Evolutionary conservation across 75 land plant genomes (phyloP).

Genomic region (Isoetes taiwanensis): DNA sequence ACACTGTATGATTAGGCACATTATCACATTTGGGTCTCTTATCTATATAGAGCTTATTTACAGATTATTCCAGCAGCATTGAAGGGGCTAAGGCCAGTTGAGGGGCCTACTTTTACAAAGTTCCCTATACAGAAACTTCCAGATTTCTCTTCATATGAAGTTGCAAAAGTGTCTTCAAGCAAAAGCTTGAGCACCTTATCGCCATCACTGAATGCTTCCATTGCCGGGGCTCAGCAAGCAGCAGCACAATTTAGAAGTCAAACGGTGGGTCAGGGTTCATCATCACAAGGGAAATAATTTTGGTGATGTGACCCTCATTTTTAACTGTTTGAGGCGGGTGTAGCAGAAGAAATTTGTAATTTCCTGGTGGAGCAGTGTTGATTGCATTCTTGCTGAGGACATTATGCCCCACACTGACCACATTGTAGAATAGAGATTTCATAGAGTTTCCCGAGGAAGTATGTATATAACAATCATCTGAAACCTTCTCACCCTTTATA

Average conservation of each 20-base stretch:
- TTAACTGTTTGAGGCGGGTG: no score
- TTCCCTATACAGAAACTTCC: conserved; percentile 74
- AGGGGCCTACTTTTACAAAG: conserved; percentile 50
- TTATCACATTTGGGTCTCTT: not conserved
- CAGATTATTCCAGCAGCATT: conserved; percentile 55
- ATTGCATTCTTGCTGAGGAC: no score
- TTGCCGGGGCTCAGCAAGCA: conserved; percentile 68
- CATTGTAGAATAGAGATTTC: no score
- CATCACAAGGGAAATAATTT: no score
- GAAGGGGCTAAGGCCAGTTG: conserved; percentile 48
- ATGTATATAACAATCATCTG: no score
- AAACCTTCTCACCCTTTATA: no score
- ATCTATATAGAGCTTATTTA: not conserved
- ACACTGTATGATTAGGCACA: not conserved
- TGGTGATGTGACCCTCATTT: no score
- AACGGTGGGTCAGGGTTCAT: no score
- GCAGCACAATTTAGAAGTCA: conserved; percentile 57
- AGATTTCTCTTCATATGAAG: conserved; percentile 33
- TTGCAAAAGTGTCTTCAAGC: conserved; percentile 12
- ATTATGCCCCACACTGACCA: no score
- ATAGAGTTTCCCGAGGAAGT: no score
- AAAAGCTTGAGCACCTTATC: conserved; percentile 12
- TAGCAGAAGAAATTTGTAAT: no score
- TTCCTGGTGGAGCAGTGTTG: no score
- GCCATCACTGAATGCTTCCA: conserved; percentile 35